A percentile compares a stretch with the other conserved stretches of the same genome.
Conservation (phyloP, 495 filamentous ascomycete genomes). For the Talaromyces adpressus region DNA sequence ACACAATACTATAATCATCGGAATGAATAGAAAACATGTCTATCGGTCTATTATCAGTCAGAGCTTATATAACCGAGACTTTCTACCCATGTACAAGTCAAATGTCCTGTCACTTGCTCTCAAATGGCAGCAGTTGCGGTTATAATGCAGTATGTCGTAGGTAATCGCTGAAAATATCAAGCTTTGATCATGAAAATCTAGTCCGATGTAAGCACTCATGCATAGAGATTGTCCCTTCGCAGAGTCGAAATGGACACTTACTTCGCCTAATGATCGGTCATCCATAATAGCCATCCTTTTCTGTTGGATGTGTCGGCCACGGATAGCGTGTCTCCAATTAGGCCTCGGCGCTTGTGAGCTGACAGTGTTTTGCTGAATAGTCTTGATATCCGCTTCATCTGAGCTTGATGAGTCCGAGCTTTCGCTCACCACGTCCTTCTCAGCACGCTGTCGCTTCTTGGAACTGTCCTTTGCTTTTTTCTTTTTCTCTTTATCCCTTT, state of each 20-base stretch:
- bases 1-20: background rate
- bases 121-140: background rate
- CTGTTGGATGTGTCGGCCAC: constrained; percentile 67
- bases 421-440: constrained; percentile 14
- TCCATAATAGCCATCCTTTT: constrained; percentile 71
- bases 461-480: constrained; percentile 43
- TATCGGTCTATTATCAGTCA: background rate
- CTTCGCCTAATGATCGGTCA: constrained; percentile 68
- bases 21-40: background rate
- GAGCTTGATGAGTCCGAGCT: constrained; percentile 10
- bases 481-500: constrained; percentile 27
- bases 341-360: constrained; percentile 38
- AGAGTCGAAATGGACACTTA: constrained; percentile 24
- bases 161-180: constrained; percentile 20
- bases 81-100: background rate
- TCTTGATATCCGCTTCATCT: constrained; percentile 18
- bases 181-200: constrained; percentile 73
- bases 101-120: background rate
- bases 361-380: constrained; percentile 13
- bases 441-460: constrained; percentile 37
- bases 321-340: constrained; percentile 52
- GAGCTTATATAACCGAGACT: background rate
- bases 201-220: constrained; percentile 24
- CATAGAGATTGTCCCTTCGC: background rate
- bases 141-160: background rate